A percentile compares a stretch with the other conserved stretches of the same genome.
These are phyloP conservation scores for Chlorella sp. DNA, from an alignment of 139 green algal species.

Conservation along the genomic window DNA sequence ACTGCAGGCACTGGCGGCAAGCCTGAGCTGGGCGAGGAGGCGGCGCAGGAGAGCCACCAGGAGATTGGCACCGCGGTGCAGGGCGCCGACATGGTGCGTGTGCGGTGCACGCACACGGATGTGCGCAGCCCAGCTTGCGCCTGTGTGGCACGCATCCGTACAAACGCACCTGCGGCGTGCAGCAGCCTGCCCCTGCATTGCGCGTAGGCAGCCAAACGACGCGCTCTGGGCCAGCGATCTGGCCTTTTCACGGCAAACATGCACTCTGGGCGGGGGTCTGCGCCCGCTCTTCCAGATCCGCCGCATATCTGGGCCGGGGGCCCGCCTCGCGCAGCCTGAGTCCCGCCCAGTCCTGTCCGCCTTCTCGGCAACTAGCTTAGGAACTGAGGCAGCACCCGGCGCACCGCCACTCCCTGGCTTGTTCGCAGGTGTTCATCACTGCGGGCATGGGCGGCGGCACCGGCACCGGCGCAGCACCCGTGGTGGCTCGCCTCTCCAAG, in stretches of 20 bases:
- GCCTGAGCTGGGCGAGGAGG: conserved; percentile 87
- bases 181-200: background rate
- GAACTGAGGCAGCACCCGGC: background rate
- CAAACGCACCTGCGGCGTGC: background rate
- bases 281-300: too few relatives aligned
- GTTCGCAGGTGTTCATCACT: conserved; percentile 51
- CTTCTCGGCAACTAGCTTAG: too few relatives aligned
- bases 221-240: background rate
- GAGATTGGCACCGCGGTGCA: conserved; percentile 63
- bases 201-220: background rate
- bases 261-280: too few relatives aligned
- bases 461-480: conserved; percentile 90
- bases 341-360: too few relatives aligned
- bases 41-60: conserved; percentile 90
- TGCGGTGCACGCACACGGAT: background rate
- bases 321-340: too few relatives aligned
- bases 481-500: conserved; percentile 88
- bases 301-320: too few relatives aligned
- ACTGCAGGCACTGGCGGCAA: conserved; percentile 86
- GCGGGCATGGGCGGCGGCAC: conserved; percentile 98
- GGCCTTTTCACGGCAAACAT: too few relatives aligned
- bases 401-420: background rate
- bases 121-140: background rate
- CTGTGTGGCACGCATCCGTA: too few relatives aligned
- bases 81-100: conserved; percentile 75